Conservation (phyloP, 208 protist species). For the Trypanosoma platydactyli region DNA sequence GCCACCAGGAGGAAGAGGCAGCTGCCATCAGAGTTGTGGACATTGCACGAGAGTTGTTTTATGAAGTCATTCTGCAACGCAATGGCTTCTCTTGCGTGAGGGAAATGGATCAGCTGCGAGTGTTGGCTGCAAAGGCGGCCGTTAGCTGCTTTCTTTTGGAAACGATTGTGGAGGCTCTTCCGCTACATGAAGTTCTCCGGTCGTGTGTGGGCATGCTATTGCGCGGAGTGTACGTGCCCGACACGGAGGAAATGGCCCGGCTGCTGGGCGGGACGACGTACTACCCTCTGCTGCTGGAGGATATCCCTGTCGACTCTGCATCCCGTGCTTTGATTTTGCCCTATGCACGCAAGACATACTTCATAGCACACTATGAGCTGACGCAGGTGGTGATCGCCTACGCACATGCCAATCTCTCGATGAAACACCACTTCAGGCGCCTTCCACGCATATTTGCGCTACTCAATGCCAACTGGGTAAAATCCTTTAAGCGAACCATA, state of each 20-base stretch:
- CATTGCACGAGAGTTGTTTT: conserved; percentile 23
- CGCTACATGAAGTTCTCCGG: conserved; percentile 59
- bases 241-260: conserved; percentile 39
- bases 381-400: conserved; percentile 39
- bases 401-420: conserved; percentile 44
- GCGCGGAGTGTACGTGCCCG: conserved; percentile 64
- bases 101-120: conserved; percentile 30
- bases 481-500: conserved; percentile 50
- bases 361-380: conserved; percentile 67
- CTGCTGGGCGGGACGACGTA: conserved; percentile 31
- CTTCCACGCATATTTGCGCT: conserved; percentile 56
- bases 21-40: conserved; percentile 3
- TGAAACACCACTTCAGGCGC: conserved; percentile 52
- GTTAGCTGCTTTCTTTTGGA: conserved; percentile 62
- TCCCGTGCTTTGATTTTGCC: conserved; percentile 33
- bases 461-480: conserved; percentile 56
- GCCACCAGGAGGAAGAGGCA: conserved; percentile 19
- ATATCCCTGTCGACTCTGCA: conserved; percentile 13
- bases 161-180: conserved; percentile 40
- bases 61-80: conserved; percentile 18
- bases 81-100: conserved; percentile 1
- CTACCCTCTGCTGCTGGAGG: conserved; percentile 22
- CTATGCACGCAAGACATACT: conserved; percentile 72
- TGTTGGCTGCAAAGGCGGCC: conserved; percentile 47
- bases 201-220: conserved; percentile 67